Evolutionary conservation across 2,329 filamentous ascomycete species (phyloP).

Genomic region (Endothia cerciana): DNA sequence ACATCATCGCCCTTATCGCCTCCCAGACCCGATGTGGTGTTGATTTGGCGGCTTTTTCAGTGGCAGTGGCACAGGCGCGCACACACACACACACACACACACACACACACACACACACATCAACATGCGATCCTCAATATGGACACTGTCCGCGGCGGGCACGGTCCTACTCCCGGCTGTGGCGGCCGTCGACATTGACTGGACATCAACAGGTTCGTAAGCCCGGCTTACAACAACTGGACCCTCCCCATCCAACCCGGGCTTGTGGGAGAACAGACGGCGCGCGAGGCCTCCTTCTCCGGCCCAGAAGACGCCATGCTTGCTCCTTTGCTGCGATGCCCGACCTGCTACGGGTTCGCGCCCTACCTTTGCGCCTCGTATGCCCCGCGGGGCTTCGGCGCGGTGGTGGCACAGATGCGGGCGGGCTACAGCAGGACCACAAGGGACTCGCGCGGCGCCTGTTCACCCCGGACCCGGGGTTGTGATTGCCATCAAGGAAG

Average conservation of each 20-base stretch:
- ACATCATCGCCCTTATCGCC: conserved; percentile 2
- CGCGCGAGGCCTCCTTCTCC: background rate
- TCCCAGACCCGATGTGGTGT: conserved; percentile 17
- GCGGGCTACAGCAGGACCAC: background rate
- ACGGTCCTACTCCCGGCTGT: conserved; percentile 15
- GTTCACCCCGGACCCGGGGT: background rate
- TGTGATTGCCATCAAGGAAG: background rate
- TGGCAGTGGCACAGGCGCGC: background rate
- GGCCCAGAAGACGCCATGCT: too few species aligned
- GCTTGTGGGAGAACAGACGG: background rate
- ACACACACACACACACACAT: background rate
- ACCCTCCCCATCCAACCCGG: background rate
- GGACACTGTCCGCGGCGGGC: conserved; percentile 20
- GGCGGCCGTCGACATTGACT: conserved; percentile 25
- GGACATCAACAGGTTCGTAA: conserved; percentile 27
- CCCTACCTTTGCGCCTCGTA: background rate
- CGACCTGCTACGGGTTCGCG: background rate
- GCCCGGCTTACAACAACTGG: background rate
- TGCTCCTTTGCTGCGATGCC: background rate
- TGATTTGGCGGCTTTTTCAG: background rate
- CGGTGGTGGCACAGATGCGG: background rate
- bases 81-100: background rate
- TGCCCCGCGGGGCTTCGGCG: background rate
- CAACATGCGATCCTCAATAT: conserved; percentile 25
- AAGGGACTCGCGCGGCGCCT: background rate